These are phyloP conservation scores for Diaporthe sp. DNA, from an alignment of 2,329 filamentous ascomycete species.

Conservation along the genomic window DNA sequence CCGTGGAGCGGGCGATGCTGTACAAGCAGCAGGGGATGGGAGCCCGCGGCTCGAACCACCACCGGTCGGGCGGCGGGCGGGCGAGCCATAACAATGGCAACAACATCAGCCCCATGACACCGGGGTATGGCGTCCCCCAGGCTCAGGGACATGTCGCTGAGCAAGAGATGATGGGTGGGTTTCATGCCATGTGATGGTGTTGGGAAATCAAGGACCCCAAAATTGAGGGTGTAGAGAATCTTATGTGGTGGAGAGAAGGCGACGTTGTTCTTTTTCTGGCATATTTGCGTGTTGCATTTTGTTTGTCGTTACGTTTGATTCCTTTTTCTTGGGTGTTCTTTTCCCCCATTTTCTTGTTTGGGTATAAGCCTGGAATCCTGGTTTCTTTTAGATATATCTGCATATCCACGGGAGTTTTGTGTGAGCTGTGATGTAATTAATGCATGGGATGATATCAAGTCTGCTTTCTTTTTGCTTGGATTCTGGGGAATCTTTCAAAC, in stretches of 20 bases:
- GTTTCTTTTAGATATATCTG: slow-evolving; percentile 12
- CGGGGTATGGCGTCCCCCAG: slow-evolving; percentile 21
- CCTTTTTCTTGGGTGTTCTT: background rate
- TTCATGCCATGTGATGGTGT: slow-evolving; percentile 36
- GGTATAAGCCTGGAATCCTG: background rate
- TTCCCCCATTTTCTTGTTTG: background rate
- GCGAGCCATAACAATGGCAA: background rate
- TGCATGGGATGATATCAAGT: slow-evolving; percentile 30
- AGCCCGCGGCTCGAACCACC: background rate
- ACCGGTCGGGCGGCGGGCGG: background rate
- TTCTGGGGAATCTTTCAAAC: background rate
- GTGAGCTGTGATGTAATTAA: background rate
- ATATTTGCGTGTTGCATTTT: background rate
- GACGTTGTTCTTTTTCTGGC: background rate
- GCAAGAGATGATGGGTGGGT: slow-evolving; percentile 29
- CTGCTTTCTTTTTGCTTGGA: background rate
- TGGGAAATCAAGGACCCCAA: too few relatives aligned
- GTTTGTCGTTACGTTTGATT: background rate
- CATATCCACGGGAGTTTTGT: slow-evolving; percentile 22
- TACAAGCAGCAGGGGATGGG: slow-evolving; percentile 39
- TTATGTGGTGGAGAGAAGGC: background rate
- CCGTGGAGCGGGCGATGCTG: slow-evolving; percentile 40
- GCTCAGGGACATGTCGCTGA: background rate
- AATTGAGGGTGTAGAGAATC: background rate
- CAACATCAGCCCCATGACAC: slow-evolving; percentile 38